Evolutionary conservation across 2,329 filamentous ascomycete species (phyloP).

Genomic region (Fusarium drepaniforme): DNA sequence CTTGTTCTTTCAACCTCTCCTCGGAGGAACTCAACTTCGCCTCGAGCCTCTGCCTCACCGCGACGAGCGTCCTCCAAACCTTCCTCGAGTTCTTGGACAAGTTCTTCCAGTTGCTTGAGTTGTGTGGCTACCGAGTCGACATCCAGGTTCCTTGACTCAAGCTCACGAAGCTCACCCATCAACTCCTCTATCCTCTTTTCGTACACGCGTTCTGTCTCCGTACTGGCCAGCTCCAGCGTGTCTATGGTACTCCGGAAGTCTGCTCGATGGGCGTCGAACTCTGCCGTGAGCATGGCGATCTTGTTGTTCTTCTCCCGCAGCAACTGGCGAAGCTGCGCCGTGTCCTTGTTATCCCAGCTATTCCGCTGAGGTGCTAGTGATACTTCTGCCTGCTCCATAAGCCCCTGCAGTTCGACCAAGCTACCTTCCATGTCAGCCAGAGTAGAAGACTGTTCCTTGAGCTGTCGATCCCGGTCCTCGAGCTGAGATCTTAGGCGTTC

Average conservation of each 20-base stretch:
- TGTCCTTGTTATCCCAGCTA: conserved; percentile 77
- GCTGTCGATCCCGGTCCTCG: conserved; percentile 85
- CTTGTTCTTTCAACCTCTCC: conserved; percentile 94
- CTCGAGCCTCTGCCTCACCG: conserved; percentile 94
- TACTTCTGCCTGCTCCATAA: conserved; percentile 72
- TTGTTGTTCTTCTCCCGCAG: conserved; percentile 97
- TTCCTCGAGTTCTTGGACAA: conserved; percentile 97
- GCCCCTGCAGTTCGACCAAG: conserved; percentile 78
- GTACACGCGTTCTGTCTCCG: conserved; percentile 95
- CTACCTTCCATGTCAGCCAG: conserved; percentile 92
- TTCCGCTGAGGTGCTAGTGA: conserved; percentile 53
- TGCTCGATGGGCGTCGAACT: conserved; percentile 94
- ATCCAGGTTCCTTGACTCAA: conserved; percentile 86
- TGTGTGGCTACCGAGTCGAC: conserved; percentile 92
- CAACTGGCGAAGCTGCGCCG: conserved; percentile 81
- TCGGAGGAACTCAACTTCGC: conserved; percentile 94
- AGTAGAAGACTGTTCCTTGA: conserved; percentile 88
- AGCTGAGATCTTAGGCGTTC: conserved; percentile 79
- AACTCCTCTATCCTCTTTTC: conserved; percentile 92
- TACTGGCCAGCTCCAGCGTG: conserved; percentile 93
- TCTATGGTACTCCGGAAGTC: conserved; percentile 98
- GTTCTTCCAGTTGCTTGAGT: conserved; percentile 93
- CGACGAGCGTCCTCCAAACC: conserved; percentile 93
- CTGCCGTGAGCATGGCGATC: conserved; percentile 90
- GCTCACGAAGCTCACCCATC: conserved; percentile 83